Evolutionary conservation across 768 basidiomycete genomes (phyloP).

Genomic region (Psilocybe cubensis): DNA sequence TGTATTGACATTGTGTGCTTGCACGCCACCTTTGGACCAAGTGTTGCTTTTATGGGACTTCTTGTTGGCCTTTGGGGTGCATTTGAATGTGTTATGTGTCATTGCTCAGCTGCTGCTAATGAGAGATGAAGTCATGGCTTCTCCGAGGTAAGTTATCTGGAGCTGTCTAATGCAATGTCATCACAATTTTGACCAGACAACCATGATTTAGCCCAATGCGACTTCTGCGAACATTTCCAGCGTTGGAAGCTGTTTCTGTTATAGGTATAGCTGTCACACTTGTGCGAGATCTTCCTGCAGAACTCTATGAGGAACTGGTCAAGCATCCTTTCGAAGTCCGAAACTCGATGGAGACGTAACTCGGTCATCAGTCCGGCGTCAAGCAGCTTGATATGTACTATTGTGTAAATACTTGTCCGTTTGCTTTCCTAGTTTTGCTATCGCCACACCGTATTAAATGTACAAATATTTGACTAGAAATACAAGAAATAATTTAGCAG

Average conservation of each 20-base stretch:
- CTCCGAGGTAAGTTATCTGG: slow-evolving; percentile 66
- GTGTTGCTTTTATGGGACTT: slow-evolving; percentile 98
- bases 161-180: no score
- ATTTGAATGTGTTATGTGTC: slow-evolving; percentile 95
- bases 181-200: slow-evolving; percentile 1
- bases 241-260: slow-evolving; percentile 83
- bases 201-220: slow-evolving; percentile 79
- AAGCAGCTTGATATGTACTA: not conserved
- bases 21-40: slow-evolving; percentile 95
- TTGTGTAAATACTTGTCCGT: not conserved
- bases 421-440: slow-evolving; percentile 20
- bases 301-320: slow-evolving; percentile 87
- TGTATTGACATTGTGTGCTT: slow-evolving; percentile 92
- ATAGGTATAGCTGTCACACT: slow-evolving; percentile 94
- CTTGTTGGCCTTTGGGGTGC: slow-evolving; percentile 93
- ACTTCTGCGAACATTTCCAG: slow-evolving; percentile 90
- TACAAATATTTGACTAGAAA: slow-evolving; percentile 4
- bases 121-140: slow-evolving; percentile 87
- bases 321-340: slow-evolving; percentile 78
- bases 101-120: slow-evolving; percentile 94
- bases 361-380: slow-evolving; percentile 1
- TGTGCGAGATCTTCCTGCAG: slow-evolving; percentile 86
- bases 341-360: slow-evolving; percentile 22
- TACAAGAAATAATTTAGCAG: not conserved
- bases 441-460: slow-evolving; percentile 8